These are phyloP conservation scores for Backusella westeae DNA, from an alignment of 192 early-diverging fungal genomes.

Conservation along the genomic window DNA sequence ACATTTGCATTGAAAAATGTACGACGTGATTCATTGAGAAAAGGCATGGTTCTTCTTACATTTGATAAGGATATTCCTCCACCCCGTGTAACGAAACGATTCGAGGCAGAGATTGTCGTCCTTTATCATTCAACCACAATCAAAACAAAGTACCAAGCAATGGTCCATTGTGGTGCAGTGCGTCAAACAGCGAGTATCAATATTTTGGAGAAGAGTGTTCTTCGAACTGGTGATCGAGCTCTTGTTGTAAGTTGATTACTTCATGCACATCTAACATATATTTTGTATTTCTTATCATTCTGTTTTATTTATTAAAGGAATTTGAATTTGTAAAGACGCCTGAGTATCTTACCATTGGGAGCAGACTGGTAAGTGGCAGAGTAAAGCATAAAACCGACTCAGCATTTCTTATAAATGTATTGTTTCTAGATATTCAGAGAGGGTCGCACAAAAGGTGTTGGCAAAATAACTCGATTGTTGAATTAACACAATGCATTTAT, in stretches of 20 bases:
- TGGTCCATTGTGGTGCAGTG: conserved; percentile 88
- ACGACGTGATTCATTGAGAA: conserved; percentile 73
- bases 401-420: neutral
- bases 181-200: conserved; percentile 87
- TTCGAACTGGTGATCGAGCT: conserved; percentile 88
- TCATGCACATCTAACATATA: conserved; percentile 1
- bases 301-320: conserved; percentile 15
- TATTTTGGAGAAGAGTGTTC: conserved; percentile 61
- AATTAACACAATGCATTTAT: conserved; percentile 5
- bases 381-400: conserved; percentile 32
- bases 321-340: conserved; percentile 82
- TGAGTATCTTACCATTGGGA: conserved; percentile 58
- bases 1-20: conserved; percentile 86
- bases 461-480: conserved; percentile 67
- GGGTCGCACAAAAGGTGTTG: conserved; percentile 87
- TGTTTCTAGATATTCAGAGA: conserved; percentile 64
- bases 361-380: conserved; percentile 46
- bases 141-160: conserved; percentile 87
- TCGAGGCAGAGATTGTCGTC: conserved; percentile 92
- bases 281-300: neutral
- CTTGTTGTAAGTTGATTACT: conserved; percentile 45
- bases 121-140: conserved; percentile 93
- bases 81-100: conserved; percentile 61
- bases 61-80: conserved; percentile 40
- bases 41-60: conserved; percentile 79